Percentiles rank a stretch among this genome's conserved stretches.
phyloP scores from a whole-genome alignment of 805 yeast species.

The Candida namnaoensis region DNA sequence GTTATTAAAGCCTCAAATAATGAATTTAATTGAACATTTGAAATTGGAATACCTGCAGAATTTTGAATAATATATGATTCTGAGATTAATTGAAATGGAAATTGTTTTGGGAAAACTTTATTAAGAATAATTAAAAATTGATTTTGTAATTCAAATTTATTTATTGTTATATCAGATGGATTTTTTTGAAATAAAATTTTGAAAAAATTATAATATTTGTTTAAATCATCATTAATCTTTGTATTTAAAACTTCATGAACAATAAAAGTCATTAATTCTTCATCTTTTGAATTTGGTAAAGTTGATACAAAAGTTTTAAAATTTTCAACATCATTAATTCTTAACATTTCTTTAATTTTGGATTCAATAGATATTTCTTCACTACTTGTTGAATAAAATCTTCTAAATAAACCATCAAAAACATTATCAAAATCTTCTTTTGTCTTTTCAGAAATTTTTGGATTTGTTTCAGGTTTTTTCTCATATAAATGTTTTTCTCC shows the following conservation, averaged over 20 bases:
- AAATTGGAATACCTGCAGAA: background rate
- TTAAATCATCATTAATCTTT: background rate
- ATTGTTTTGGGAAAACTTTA: background rate
- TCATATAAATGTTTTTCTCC: constrained; percentile 23
- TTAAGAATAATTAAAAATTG: background rate
- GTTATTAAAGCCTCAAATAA: background rate
- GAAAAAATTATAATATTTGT: background rate
- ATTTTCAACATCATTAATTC: constrained; percentile 4
- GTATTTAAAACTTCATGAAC: background rate
- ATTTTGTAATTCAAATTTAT: background rate
- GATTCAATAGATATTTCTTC: constrained; percentile 1
- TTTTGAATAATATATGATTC: background rate
- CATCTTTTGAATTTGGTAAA: background rate
- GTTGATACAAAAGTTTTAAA: background rate
- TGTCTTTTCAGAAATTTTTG: background rate
- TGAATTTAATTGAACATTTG: background rate
- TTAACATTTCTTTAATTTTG: constrained; percentile 7
- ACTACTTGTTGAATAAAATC: constrained; percentile 25
- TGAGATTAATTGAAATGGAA: background rate
- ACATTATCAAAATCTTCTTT: constrained; percentile 25
- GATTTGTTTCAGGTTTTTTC: background rate
- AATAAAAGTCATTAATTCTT: background rate
- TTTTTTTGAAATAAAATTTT: background rate
- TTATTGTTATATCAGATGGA: background rate
- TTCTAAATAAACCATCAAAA: constrained; percentile 33